These are phyloP conservation scores for Lentinus polychrous DNA, from an alignment of 1,284 basidiomycete species.

Conservation along the genomic window DNA sequence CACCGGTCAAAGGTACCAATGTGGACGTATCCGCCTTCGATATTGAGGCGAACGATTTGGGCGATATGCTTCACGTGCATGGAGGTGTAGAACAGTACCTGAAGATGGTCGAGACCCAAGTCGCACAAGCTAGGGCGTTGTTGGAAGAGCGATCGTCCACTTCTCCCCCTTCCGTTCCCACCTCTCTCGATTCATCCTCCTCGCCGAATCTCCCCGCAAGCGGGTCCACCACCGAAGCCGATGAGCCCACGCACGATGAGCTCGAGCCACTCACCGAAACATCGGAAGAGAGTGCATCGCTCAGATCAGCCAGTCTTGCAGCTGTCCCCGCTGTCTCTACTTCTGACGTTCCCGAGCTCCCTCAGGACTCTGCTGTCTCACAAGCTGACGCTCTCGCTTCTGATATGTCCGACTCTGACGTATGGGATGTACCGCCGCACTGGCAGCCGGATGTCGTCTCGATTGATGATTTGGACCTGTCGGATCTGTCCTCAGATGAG, in stretches of 20 bases:
- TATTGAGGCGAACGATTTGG: slow-evolving; percentile 49
- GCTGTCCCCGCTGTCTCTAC: neutral
- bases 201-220: neutral
- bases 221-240: neutral
- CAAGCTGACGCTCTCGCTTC: neutral
- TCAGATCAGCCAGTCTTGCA: neutral
- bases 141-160: slow-evolving; percentile 8
- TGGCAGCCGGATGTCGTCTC: slow-evolving; percentile 66
- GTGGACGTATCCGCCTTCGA: slow-evolving; percentile 63
- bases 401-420: neutral
- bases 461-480: slow-evolving; percentile 68
- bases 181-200: neutral
- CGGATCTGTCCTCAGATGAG: slow-evolving; percentile 59
- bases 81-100: slow-evolving; percentile 63
- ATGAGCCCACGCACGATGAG: neutral
- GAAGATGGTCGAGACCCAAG: slow-evolving; percentile 44
- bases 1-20: slow-evolving; percentile 27
- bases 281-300: neutral
- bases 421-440: neutral
- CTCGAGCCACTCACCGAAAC: neutral
- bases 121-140: slow-evolving; percentile 6
- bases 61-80: slow-evolving; percentile 51
- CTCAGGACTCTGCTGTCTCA: neutral
- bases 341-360: neutral
- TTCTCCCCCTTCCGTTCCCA: slow-evolving; percentile 7